Conservation (phyloP, 2,329 filamentous ascomycete species). For the Pezicula rhizophila region DNA sequence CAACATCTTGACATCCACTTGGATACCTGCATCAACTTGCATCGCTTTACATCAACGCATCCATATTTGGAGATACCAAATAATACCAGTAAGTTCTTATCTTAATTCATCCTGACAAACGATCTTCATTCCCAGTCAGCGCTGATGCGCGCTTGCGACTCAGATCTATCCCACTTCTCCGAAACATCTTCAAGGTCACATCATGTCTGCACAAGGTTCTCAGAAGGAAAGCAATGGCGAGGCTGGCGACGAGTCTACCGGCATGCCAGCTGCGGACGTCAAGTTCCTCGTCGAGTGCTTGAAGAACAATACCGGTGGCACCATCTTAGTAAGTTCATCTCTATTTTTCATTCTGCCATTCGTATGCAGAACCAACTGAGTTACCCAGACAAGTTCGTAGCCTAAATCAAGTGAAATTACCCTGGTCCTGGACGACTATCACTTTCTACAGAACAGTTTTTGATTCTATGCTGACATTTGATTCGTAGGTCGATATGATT, state of each 20-base stretch:
- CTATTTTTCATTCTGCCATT: background rate
- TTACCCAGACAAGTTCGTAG: background rate
- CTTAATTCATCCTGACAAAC: no score
- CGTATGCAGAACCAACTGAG: no score
- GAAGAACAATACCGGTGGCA: slow-evolving; percentile 16
- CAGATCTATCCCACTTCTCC: no score
- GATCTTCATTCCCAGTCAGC: no score
- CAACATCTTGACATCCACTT: no score
- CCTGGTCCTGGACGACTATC: background rate
- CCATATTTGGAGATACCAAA: no score
- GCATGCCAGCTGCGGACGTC: slow-evolving; percentile 14
- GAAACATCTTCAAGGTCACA: background rate
- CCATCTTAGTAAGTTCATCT: slow-evolving; percentile 15
- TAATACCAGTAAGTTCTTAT: no score
- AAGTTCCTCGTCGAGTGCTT: slow-evolving; percentile 21
- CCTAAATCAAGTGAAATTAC: background rate
- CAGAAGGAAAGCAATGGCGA: no score
- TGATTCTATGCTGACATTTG: background rate
- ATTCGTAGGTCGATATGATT: slow-evolving; percentile 14
- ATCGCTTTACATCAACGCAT: no score
- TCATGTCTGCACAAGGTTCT: background rate
- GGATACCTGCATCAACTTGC: no score
- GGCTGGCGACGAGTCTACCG: background rate
- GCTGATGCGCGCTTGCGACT: no score
- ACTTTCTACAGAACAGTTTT: background rate